phyloP scores from a whole-genome alignment of 129 eudicot species.

The Tagetes patula region DNA sequence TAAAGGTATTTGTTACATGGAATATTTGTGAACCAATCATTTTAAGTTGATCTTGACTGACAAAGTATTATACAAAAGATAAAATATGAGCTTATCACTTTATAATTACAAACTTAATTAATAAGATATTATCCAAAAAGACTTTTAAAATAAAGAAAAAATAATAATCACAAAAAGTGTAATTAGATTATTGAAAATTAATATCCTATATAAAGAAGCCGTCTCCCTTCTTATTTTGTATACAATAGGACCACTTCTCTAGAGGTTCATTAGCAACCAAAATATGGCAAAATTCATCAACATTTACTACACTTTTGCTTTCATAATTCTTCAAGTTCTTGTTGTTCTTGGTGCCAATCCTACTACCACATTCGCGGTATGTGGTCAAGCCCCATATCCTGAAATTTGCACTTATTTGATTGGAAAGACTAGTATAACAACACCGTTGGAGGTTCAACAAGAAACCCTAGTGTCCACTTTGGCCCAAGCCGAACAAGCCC shows the following conservation, averaged over 20 bases:
- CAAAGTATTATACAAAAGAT: no score
- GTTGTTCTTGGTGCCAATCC: constrained; percentile 38
- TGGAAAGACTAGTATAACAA: constrained; percentile 28
- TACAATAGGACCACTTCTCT: constrained; percentile 11
- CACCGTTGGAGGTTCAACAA: constrained; percentile 30
- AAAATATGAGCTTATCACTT: constrained; percentile 15
- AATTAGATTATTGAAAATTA: constrained; percentile 16
- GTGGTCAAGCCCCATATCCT: constrained; percentile 60
- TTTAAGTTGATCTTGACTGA: no score
- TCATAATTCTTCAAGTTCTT: constrained; percentile 19
- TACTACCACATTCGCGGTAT: constrained; percentile 35
- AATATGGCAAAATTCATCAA: constrained; percentile 38
- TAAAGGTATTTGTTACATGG: no score
- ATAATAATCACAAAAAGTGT: neutral
- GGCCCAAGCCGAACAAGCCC: constrained; percentile 47
- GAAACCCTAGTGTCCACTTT: constrained; percentile 42
- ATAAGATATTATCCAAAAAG: constrained; percentile 11
- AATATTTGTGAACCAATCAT: no score
- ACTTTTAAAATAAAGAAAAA: neutral
- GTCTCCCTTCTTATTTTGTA: constrained; percentile 16
- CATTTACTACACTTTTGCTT: constrained; percentile 11
- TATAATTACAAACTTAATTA: neutral
- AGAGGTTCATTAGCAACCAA: constrained; percentile 18
- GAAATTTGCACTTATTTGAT: constrained; percentile 52
- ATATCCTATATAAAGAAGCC: constrained; percentile 39